Conservation (phyloP, 768 basidiomycete species). For the Chiua virens region DNA sequence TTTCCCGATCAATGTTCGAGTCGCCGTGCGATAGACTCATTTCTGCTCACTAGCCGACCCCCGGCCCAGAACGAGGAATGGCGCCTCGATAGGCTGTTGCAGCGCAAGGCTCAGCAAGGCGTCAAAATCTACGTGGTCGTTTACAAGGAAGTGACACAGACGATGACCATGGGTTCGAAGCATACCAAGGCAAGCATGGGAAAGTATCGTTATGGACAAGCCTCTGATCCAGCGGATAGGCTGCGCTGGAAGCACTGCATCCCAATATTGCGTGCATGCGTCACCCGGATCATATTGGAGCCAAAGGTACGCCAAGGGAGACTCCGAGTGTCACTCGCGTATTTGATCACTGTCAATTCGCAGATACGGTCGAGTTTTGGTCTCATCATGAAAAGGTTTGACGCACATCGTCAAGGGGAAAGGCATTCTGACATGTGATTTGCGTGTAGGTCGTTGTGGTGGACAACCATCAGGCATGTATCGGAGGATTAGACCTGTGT, state of each 20-base stretch:
- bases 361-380: slow-evolving; percentile 84
- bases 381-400: slow-evolving; percentile 84
- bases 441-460: slow-evolving; percentile 64
- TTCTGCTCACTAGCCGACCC: slow-evolving; percentile 51
- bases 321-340: background rate
- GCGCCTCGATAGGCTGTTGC: slow-evolving; percentile 81
- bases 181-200: slow-evolving; percentile 67
- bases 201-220: too few relatives aligned
- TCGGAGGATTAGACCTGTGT: slow-evolving; percentile 94
- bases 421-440: background rate
- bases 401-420: background rate
- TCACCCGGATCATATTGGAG: slow-evolving; percentile 87
- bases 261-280: slow-evolving; percentile 87
- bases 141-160: slow-evolving; percentile 95
- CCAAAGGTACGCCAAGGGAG: slow-evolving; percentile 49
- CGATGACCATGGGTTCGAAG: slow-evolving; percentile 85
- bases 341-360: background rate
- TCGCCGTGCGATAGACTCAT: slow-evolving; percentile 5
- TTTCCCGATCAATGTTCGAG: background rate
- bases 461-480: slow-evolving; percentile 81
- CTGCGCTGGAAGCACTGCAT: slow-evolving; percentile 77
- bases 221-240: slow-evolving; percentile 38
- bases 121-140: slow-evolving; percentile 91
- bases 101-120: slow-evolving; percentile 88
- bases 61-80: slow-evolving; percentile 83